Evolutionary conservation across 306 rosid species (phyloP), one percentile per base, ranked within the genome.

Genomic region (Mimosa bimucronata): DNA sequence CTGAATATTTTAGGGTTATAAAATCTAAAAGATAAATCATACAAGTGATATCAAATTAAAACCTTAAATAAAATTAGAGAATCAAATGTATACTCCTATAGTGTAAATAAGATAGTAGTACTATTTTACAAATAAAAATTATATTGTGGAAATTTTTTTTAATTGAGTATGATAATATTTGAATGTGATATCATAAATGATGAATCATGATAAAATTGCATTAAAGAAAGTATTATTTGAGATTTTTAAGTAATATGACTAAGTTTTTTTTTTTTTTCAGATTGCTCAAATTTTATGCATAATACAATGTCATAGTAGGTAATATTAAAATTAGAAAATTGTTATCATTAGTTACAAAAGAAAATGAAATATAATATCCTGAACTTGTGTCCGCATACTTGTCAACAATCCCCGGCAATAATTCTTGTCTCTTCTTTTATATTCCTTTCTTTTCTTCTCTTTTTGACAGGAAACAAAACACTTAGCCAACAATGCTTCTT

Each of bases 401-500:
- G n/a, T 23, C 7, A 40, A 41, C 34, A 69, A 21, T 0, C 21
- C 19, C 34, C 74, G 28, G 53, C 53, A 69, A 41, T 23, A 23
- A 69, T 21, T 50, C 29, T 19, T 57, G 30, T 9, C 5, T 58
- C 65, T 10, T 26, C 16, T 23, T 58, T 58, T 25, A 2, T 58
- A 8, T n/a, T 55, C 12, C 23, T 55, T 55, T 55, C 29, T 55
- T 55, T 55, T 8, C 29, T 55, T n/a, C 19, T 21, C 62, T 55
- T 55, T n/a, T 55, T 55, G 12, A 55, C 62, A n/a, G 7, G 29
- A 55, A 55, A n/a, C 29, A n/a, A 21, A 9, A 21, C 28, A n/a
- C 61, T n/a, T 19, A 9, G 62, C 62, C 28, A 55, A 21, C 66
- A 60, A 25, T 60, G 11, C 23, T 76, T 76, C 37, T 67, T 64